Evolutionary conservation across 805 yeast species (phyloP), one percentile per base, ranked within the genome.

Genomic region (Hanseniaspora nectarophila): DNA sequence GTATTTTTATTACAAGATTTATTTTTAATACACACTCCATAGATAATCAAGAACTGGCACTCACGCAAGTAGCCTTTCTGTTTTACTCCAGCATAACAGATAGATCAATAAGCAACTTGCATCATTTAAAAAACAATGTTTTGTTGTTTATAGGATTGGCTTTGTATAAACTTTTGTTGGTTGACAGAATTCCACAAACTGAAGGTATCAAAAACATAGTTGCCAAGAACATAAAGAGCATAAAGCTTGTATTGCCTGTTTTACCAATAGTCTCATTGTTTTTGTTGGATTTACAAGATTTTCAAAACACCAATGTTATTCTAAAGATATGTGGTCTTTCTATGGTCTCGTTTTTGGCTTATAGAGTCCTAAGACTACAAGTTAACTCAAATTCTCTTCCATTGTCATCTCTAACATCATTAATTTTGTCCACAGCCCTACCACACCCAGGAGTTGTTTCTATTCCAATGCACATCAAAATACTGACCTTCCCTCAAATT

Each of bases 401-500:
- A 15, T 4, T 49, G 12, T 49, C 53, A 13, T 49, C 53, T 8
- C 16, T 49, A 7, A 33, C 46, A 16, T 49, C 53, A 10, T 24
- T 49, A n/a, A 49, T 49, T 20, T 26, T 49, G 16, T 39, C 53
- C 7, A 29, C 53, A 13, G 40, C 53, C 1, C n/a, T 49, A 8
- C 53, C 53, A 20, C 37, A 40, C 6, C 53, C 53, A 1, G 37
- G 42, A 33, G 28, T 49, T 26, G 35, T 26, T 5, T 37, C 46
- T 9, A 49, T 49, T 6, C 53, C 53, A 23, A 24, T 49, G 16
- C 53, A 49, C 28, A 42, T 49, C 18, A 49, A 49, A n/a, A 49
- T 49, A 15, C 15, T 49, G 31, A 49, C 53, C 18, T 49, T 49
- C 8, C 53, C 53, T 12, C 44, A 35, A 21, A 49, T 49, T 24